A percentile compares a stretch with the other conserved stretches of the same genome.
phyloP scores from a whole-genome alignment of 768 basidiomycete genomes.

The Galerina sulciceps region DNA sequence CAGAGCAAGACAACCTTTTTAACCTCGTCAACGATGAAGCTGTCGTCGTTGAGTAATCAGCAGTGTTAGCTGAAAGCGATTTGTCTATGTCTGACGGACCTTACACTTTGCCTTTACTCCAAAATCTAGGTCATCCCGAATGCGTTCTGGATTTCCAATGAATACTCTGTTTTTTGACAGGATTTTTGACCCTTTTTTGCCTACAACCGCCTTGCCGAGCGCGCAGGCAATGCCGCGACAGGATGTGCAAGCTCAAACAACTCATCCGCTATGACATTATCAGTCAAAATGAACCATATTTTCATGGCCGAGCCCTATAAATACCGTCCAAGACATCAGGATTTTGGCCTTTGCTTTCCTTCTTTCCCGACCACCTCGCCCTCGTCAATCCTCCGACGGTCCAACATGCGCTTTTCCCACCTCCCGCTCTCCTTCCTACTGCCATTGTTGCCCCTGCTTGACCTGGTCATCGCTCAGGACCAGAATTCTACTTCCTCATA shows the following conservation, averaged over 20 bases:
- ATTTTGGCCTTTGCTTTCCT: not conserved
- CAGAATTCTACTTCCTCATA: constrained; percentile 18
- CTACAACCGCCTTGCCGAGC: too few relatives aligned
- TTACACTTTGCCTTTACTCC: too few relatives aligned
- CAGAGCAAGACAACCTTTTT: too few relatives aligned
- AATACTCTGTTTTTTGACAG: too few relatives aligned
- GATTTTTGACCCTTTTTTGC: too few relatives aligned
- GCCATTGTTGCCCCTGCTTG: constrained; percentile 16
- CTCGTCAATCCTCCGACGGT: not conserved
- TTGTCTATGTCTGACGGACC: too few relatives aligned
- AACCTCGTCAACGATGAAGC: too few relatives aligned
- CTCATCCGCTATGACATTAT: constrained; percentile 1
- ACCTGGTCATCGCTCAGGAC: constrained; percentile 19
- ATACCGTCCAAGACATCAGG: not conserved
- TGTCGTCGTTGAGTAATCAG: too few relatives aligned
- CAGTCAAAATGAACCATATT: constrained; percentile 1
- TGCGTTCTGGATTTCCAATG: too few relatives aligned
- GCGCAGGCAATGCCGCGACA: not conserved
- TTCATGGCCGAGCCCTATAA: constrained; percentile 5
- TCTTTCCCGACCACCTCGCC: not conserved
- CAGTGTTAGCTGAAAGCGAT: too few relatives aligned
- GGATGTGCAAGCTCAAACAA: constrained; percentile 8
- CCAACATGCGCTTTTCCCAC: constrained; percentile 6
- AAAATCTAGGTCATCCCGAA: too few relatives aligned
- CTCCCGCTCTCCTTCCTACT: constrained; percentile 13